phyloP scores from a whole-genome alignment of 495 filamentous ascomycete genomes.

The Copromyces sp. region DNA sequence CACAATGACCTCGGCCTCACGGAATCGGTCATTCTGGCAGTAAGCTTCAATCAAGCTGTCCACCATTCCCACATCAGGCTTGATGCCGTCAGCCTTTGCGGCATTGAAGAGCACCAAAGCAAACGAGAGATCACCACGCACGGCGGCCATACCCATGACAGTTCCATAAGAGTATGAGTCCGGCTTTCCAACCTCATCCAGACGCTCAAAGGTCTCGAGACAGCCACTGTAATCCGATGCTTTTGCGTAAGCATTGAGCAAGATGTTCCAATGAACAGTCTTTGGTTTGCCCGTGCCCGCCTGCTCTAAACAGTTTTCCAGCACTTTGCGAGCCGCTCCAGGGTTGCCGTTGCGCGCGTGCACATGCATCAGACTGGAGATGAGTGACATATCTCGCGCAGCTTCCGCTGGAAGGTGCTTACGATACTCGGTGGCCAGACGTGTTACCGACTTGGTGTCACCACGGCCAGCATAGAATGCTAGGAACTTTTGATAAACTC shows the following conservation, averaged over 20 bases:
- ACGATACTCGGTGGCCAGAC: slow-evolving; percentile 46
- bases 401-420: slow-evolving; percentile 24
- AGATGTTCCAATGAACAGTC: slow-evolving; percentile 56
- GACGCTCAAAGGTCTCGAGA: slow-evolving; percentile 45
- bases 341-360: slow-evolving; percentile 57
- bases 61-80: slow-evolving; percentile 42
- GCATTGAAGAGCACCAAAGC: slow-evolving; percentile 51
- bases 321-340: slow-evolving; percentile 44
- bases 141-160: slow-evolving; percentile 59
- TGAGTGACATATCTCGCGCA: slow-evolving; percentile 21
- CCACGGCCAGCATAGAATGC: slow-evolving; percentile 44
- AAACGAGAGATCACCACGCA: slow-evolving; percentile 64
- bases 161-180: slow-evolving; percentile 56
- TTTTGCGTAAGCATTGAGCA: slow-evolving; percentile 61
- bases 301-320: slow-evolving; percentile 44
- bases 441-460: slow-evolving; percentile 37
- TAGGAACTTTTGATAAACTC: slow-evolving; percentile 40
- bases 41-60: slow-evolving; percentile 57
- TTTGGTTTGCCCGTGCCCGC: slow-evolving; percentile 45
- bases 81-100: slow-evolving; percentile 35
- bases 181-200: slow-evolving; percentile 40
- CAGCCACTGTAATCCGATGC: slow-evolving; percentile 55
- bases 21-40: slow-evolving; percentile 49
- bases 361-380: slow-evolving; percentile 48
- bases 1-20: slow-evolving; percentile 52